Evolutionary conservation across 2,329 filamentous ascomycete species (phyloP).

Genomic region (Sporothrix sp.): DNA sequence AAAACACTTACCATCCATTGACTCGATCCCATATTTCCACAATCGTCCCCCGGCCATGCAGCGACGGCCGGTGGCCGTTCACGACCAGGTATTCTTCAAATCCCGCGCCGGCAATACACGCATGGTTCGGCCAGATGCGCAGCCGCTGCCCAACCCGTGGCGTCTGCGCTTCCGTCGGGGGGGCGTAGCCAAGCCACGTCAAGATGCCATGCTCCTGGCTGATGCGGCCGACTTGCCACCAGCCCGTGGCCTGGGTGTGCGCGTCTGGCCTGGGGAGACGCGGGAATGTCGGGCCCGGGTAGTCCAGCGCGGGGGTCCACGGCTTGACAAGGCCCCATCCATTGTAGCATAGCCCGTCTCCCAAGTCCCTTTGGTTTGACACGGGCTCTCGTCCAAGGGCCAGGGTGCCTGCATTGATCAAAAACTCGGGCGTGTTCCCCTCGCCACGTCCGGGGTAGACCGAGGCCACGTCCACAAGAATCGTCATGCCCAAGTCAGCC

Average conservation of each 20-base stretch:
- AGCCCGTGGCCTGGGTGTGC: conserved; percentile 27
- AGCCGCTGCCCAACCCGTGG: conserved; percentile 55
- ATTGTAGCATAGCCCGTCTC: conserved; percentile 35
- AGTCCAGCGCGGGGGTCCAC: conserved; percentile 28
- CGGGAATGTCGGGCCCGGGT: conserved; percentile 13
- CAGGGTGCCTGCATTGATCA: conserved; percentile 59
- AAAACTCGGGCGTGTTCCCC: conserved; percentile 50
- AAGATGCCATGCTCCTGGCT: conserved; percentile 73
- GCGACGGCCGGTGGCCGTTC: no score
- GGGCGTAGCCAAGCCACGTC: conserved; percentile 40
- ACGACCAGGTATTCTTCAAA: conserved; percentile 65
- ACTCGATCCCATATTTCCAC: conserved; percentile 69
- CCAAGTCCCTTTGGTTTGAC: conserved; percentile 30
- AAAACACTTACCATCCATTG: conserved; percentile 50
- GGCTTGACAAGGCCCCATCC: conserved; percentile 62
- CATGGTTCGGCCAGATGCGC: conserved; percentile 69
- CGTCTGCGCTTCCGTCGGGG: conserved; percentile 36
- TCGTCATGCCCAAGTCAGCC: conserved; percentile 57
- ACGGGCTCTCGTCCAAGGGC: conserved; percentile 66
- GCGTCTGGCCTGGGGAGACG: conserved; percentile 29
- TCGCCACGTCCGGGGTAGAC: conserved; percentile 52
- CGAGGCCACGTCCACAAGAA: conserved; percentile 63
- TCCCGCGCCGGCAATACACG: conserved; percentile 63
- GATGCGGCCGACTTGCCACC: conserved; percentile 61
- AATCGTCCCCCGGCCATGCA: conserved; percentile 48